Evolutionary conservation across 75 land plant genomes (phyloP).

Genomic region (Sequoia sempervirens): DNA sequence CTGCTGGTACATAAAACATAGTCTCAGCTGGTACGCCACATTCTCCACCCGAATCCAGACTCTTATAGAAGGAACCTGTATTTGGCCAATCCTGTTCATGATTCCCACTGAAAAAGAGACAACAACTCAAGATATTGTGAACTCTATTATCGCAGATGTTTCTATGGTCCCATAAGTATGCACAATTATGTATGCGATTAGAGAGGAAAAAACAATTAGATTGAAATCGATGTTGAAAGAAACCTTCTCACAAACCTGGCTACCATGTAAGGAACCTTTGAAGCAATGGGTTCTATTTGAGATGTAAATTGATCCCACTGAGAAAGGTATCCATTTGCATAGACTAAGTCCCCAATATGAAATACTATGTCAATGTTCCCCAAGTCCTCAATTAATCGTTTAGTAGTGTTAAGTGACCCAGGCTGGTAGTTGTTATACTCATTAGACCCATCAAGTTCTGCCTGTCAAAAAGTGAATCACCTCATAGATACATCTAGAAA

Average conservation of each 20-base stretch:
- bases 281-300: slow-evolving; percentile 77
- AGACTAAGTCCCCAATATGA: slow-evolving; percentile 80
- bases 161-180: neutral
- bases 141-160: neutral
- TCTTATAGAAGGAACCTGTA: slow-evolving; percentile 66
- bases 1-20: slow-evolving; percentile 72
- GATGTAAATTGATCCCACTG: slow-evolving; percentile 97
- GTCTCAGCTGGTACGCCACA: slow-evolving; percentile 83
- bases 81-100: slow-evolving; percentile 87
- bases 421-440: slow-evolving; percentile 79
- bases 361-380: slow-evolving; percentile 74
- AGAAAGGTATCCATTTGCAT: slow-evolving; percentile 88
- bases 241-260: slow-evolving; percentile 53
- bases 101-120: slow-evolving; percentile 66
- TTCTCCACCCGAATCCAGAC: slow-evolving; percentile 76
- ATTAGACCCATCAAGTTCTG: slow-evolving; percentile 87
- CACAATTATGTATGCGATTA: neutral
- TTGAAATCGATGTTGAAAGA: neutral
- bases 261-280: slow-evolving; percentile 89
- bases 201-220: neutral
- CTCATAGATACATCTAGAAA: neutral
- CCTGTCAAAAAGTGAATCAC: slow-evolving; percentile 40
- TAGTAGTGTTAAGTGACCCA: slow-evolving; percentile 91
- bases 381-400: slow-evolving; percentile 68
- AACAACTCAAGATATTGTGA: neutral